Evolutionary conservation across 805 yeast genomes (phyloP).

Genomic region (Candida chilensis): DNA sequence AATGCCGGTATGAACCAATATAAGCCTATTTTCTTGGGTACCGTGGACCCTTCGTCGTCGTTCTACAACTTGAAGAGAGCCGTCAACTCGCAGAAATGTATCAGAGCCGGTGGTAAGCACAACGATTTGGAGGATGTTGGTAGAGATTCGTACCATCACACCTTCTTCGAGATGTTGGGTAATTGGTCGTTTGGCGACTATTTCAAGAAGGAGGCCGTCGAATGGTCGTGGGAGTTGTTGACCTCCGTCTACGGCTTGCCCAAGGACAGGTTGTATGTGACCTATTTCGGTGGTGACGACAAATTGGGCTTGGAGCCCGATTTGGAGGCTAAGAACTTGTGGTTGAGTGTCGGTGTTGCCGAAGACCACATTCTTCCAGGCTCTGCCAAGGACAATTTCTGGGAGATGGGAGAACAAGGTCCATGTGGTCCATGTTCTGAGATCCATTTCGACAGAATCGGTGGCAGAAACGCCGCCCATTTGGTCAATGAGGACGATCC

Average conservation of each 20-base stretch:
- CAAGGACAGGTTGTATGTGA: slow-evolving; percentile 77
- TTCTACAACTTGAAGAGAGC: slow-evolving; percentile 82
- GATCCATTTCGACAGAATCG: slow-evolving; percentile 95
- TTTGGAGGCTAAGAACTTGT: slow-evolving; percentile 80
- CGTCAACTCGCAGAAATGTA: slow-evolving; percentile 94
- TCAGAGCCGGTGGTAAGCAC: slow-evolving; percentile 99
- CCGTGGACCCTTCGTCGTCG: slow-evolving; percentile 91
- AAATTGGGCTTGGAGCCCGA: slow-evolving; percentile 82
- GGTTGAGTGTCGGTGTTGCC: slow-evolving; percentile 83
- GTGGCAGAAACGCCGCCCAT: slow-evolving; percentile 90
- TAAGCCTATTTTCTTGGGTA: slow-evolving; percentile 94
- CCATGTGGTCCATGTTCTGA: slow-evolving; percentile 99
- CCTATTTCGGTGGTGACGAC: slow-evolving; percentile 93
- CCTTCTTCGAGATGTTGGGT: slow-evolving; percentile 98
- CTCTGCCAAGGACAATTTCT: slow-evolving; percentile 82
- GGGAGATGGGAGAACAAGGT: slow-evolving; percentile 99
- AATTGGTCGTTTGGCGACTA: slow-evolving; percentile 99
- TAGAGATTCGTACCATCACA: slow-evolving; percentile 94
- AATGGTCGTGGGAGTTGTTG: slow-evolving; percentile 84
- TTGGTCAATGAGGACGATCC: slow-evolving; percentile 97
- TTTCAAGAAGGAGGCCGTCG: slow-evolving; percentile 90
- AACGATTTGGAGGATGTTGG: slow-evolving; percentile 98
- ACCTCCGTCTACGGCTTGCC: slow-evolving; percentile 79
- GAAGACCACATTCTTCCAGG: slow-evolving; percentile 95
- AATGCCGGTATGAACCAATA: slow-evolving; percentile 99